Conservation (phyloP, 495 filamentous ascomycete genomes). For the Chaetomidium leptoderma region DNA sequence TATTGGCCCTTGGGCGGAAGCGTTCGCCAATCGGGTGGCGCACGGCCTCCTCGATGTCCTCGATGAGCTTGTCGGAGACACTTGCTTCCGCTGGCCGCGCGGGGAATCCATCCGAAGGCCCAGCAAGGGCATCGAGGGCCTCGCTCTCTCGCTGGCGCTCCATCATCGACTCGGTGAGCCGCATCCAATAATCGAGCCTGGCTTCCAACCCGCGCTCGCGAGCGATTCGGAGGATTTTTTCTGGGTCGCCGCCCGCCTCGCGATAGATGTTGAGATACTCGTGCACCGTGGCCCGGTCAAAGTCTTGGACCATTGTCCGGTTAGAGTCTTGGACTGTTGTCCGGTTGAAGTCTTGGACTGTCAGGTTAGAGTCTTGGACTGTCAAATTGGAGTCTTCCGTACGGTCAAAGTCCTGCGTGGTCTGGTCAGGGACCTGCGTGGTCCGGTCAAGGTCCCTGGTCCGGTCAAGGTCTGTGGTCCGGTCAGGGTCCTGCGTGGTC, state of each 20-base stretch:
- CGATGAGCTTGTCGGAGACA: background rate
- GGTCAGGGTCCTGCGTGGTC: too few relatives aligned
- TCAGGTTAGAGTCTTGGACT: too few relatives aligned
- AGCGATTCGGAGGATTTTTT: conserved; percentile 58
- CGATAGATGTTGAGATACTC: conserved; percentile 50
- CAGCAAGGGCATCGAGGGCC: background rate
- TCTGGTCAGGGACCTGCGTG: too few relatives aligned
- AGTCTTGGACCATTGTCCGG: too few relatives aligned
- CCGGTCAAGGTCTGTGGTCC: too few relatives aligned
- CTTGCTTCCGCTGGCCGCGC: background rate
- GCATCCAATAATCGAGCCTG: conserved; percentile 51
- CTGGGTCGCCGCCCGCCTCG: conserved; percentile 54
- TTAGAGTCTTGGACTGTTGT: too few relatives aligned
- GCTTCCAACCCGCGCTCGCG: conserved; percentile 55
- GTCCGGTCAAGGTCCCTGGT: too few relatives aligned
- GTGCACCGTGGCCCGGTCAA: conserved; percentile 29
- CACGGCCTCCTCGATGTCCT: conserved; percentile 5
- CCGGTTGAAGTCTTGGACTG: too few relatives aligned
- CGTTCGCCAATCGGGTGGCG: conserved; percentile 17
- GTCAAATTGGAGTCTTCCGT: too few relatives aligned
- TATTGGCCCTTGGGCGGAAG: conserved; percentile 37
- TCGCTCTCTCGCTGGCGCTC: conserved; percentile 9
- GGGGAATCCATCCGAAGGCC: background rate
- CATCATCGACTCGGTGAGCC: conserved; percentile 32
- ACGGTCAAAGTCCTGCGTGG: too few relatives aligned